Evolutionary conservation across 768 basidiomycete species (phyloP), one percentile per base, ranked within the genome.

Genomic region (Amanita rubescens): DNA sequence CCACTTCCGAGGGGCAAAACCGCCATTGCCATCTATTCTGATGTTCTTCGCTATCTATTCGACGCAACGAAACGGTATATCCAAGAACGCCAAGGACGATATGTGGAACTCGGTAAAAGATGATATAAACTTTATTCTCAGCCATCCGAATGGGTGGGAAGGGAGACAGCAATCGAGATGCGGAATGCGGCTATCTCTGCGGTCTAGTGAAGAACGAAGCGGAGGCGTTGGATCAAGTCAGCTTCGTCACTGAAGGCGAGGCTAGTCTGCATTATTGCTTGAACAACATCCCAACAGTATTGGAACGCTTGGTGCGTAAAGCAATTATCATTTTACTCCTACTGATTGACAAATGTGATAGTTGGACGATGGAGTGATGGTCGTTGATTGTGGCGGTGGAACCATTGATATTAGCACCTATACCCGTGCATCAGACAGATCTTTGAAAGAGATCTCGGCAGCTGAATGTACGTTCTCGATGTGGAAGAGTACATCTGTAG

Each of bases 121-220:
- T 22, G 63, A 58, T 14, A 70, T 75, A 20, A 69, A 76, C 35
- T 76, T 74, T 54, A 68, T 82, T 12, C 65, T 82, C n/a, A 71
- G 71, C 1, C 79, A 81, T 57, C 80, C 80, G 8, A 81, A 81
- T 52, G 79, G 76, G 0, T 82, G 80, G 78, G 79, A 75, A 59
- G 77, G 78, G 1, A 62, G 59, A 1, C 79, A 82, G 53, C 80
- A 81, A 57, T 59, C 3, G 65, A 71, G 54, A 73, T 81, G 63
- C 72, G 80, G 10, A 59, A 63, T 12, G 81, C 80, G 0, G 78
- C 77, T 0, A 61, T 72, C 3, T 30, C 65, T 22, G 81, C 73
- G 75, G 78, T 12, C 68, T 82, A n/a, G 66, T 82, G 1, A 58
- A 70, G 0, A 37, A 19, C 20, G 30, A 34, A 65, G 59, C 0